phyloP scores from a whole-genome alignment of 768 basidiomycete genomes.

The Boletus sp. region DNA sequence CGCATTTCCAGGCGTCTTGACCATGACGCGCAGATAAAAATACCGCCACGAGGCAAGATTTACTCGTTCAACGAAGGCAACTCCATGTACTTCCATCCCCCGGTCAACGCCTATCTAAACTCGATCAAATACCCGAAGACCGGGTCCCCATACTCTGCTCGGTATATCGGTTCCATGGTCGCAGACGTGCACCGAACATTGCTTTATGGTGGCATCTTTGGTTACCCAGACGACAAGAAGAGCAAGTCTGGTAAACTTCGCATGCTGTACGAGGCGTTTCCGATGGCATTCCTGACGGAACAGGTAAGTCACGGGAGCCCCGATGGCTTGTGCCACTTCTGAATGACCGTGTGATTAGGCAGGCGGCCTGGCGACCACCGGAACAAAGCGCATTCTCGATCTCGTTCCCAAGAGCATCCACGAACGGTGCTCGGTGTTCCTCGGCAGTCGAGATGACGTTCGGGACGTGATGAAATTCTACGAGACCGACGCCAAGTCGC shows the following conservation, averaged over 20 bases:
- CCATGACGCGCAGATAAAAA: constrained; percentile 63
- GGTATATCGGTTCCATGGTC: constrained; percentile 99
- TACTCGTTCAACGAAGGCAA: constrained; percentile 99
- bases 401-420: constrained; percentile 86
- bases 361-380: constrained; percentile 95
- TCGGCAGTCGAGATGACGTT: constrained; percentile 93
- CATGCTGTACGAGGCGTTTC: constrained; percentile 95
- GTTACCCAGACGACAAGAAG: constrained; percentile 98
- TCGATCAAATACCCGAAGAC: constrained; percentile 87
- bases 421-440: constrained; percentile 88
- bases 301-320: constrained; percentile 54
- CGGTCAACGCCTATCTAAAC: constrained; percentile 77
- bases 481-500: constrained; percentile 35
- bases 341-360: constrained; percentile 50
- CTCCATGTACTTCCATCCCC: constrained; percentile 87
- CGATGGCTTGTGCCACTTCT: neutral
- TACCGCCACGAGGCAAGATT: constrained; percentile 94
- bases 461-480: constrained; percentile 88
- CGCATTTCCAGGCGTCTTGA: constrained; percentile 1
- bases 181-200: constrained; percentile 97
- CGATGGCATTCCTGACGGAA: constrained; percentile 94
- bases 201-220: constrained; percentile 97
- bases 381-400: constrained; percentile 90
- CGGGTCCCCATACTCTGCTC: constrained; percentile 81
- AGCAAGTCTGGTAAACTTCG: constrained; percentile 93